phyloP scores from a whole-genome alignment of 768 basidiomycete genomes.

The Auriscalpium orientale region DNA sequence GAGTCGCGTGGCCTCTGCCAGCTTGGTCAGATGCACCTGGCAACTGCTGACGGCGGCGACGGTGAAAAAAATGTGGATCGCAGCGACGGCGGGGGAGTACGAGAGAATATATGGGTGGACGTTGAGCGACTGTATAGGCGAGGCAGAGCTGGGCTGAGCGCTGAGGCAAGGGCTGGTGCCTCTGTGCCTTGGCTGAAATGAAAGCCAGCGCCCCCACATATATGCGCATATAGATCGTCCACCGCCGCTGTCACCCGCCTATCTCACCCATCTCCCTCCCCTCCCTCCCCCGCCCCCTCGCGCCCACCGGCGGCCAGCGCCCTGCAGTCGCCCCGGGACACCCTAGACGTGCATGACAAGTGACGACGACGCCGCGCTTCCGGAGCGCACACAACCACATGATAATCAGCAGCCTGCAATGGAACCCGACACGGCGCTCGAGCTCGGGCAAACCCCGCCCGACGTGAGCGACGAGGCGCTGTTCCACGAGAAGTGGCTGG shows the following conservation, averaged over 20 bases:
- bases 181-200: background rate
- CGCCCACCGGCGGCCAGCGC: background rate
- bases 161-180: background rate
- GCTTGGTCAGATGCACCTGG: too few relatives aligned
- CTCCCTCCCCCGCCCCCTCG: background rate
- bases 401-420: background rate
- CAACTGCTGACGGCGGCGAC: too few relatives aligned
- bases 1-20: too few relatives aligned
- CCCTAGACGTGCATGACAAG: background rate
- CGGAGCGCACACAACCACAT: background rate
- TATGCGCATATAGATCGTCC: background rate
- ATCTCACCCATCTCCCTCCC: background rate
- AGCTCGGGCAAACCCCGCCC: background rate
- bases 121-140: too few relatives aligned
- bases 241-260: background rate
- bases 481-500: constrained; percentile 14
- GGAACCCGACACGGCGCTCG: background rate
- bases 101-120: too few relatives aligned
- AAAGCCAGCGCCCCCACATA: background rate
- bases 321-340: background rate
- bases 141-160: too few relatives aligned
- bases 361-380: background rate
- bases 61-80: too few relatives aligned
- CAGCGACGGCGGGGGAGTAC: too few relatives aligned
- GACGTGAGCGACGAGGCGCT: background rate